A percentile compares a stretch with the other conserved stretches of the same genome.
phyloP scores from a whole-genome alignment of 768 basidiomycete species.

The Dentipellis sp. region DNA sequence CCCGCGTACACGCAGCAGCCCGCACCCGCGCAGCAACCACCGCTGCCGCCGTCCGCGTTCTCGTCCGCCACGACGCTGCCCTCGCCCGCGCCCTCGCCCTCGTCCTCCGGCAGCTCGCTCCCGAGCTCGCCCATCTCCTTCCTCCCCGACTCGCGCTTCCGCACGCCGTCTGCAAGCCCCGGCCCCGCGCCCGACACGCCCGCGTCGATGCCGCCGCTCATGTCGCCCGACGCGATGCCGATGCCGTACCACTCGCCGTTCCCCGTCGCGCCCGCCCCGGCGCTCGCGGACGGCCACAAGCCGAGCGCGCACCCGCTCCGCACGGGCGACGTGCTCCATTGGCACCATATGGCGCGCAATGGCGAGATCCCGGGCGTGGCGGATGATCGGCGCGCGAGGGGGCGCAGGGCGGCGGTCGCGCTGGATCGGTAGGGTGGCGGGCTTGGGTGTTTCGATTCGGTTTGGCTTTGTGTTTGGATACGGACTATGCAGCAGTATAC shows the following conservation, averaged over 20 bases:
- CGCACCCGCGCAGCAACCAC: too few relatives aligned
- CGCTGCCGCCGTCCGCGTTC: background rate
- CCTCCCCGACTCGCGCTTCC: conserved; percentile 9
- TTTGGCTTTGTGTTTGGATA: too few relatives aligned
- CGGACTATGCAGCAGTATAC: too few relatives aligned
- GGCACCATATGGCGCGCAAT: conserved; percentile 64
- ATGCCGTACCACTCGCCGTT: conserved; percentile 9
- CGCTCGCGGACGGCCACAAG: conserved; percentile 28
- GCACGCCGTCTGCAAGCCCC: conserved; percentile 2
- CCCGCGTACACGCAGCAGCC: conserved; percentile 8
- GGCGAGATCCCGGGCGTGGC: conserved; percentile 66
- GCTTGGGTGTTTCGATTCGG: too few relatives aligned
- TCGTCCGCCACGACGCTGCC: conserved; percentile 1
- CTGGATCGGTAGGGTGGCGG: conserved; percentile 12
- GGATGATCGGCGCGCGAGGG: conserved; percentile 52
- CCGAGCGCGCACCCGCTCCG: conserved; percentile 25
- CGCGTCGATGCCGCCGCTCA: conserved; percentile 6
- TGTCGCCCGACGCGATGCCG: conserved; percentile 8
- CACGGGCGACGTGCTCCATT: conserved; percentile 58
- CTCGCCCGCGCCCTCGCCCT: conserved; percentile 2
- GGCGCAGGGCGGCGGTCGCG: background rate
- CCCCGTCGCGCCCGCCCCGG: conserved; percentile 17
- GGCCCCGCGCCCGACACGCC: background rate
- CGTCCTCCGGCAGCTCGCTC: conserved; percentile 20
- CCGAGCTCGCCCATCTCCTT: too few relatives aligned